Percentiles rank a stretch among this genome's conserved stretches.
phyloP scores from a whole-genome alignment of 23 red algal species.

The Gracilariopsis chorda region DNA sequence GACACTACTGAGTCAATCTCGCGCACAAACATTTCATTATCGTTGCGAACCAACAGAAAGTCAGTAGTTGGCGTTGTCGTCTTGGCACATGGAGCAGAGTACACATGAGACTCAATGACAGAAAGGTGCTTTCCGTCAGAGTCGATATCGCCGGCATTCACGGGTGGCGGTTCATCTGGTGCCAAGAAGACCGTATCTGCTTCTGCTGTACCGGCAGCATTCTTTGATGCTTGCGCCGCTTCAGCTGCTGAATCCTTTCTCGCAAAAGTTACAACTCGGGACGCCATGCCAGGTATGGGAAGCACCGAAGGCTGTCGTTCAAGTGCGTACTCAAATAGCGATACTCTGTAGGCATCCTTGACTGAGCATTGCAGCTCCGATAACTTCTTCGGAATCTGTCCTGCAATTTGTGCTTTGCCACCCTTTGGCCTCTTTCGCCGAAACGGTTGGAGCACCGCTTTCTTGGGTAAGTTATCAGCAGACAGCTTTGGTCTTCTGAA shows the following conservation, averaged over 20 bases:
- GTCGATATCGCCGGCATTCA: conserved; percentile 76
- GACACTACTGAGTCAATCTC: conserved; percentile 86
- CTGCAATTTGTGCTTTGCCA: conserved; percentile 76
- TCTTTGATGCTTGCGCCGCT: conserved; percentile 48
- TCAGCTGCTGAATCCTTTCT: conserved; percentile 69
- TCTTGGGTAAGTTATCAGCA: conserved; percentile 3
- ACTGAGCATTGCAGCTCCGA: conserved; percentile 64
- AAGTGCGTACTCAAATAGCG: conserved; percentile 89
- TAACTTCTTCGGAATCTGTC: conserved; percentile 79
- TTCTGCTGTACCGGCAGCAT: conserved; percentile 62
- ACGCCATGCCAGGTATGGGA: conserved; percentile 94
- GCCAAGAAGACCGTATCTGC: conserved; percentile 84
- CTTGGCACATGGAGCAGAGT: conserved; percentile 63
- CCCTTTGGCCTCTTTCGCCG: conserved; percentile 74
- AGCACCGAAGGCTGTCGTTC: conserved; percentile 76
- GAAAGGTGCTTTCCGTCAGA: conserved; percentile 67
- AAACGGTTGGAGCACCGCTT: conserved; percentile 27
- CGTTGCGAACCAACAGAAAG: conserved; percentile 68
- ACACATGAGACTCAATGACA: conserved; percentile 78
- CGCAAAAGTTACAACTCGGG: conserved; percentile 72
- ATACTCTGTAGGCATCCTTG: conserved; percentile 74
- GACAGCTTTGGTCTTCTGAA: conserved; percentile 62
- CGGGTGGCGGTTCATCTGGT: conserved; percentile 90
- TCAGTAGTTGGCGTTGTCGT: conserved; percentile 35
- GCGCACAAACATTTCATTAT: conserved; percentile 76